Evolutionary conservation across 2,329 filamentous ascomycete genomes (phyloP), one percentile per base, ranked within the genome.

Genomic region (Fragosphaeria purpurea): DNA sequence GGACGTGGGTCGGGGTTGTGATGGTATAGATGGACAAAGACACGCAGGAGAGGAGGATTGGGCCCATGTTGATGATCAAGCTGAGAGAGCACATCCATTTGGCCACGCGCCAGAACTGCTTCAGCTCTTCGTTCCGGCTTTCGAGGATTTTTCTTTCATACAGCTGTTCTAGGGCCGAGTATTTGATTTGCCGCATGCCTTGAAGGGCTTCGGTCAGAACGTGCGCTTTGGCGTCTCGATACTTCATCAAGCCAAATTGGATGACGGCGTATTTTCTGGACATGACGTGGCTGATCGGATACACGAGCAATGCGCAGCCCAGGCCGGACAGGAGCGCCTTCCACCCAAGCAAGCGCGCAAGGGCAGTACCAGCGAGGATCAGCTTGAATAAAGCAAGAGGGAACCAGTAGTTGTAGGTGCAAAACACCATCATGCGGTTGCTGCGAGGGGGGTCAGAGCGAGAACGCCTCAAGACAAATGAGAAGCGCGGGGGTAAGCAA

Each of bases 101-200:
- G 30, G 59, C 58, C 2, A 61, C 59, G 33, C 55, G 62, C 62
- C 64, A 65, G 50, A 61, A 65, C 47, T 65, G 62, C n/a, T 51
- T 53, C 30, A 67, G 57, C 57, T 67, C 65, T 32, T 65, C 61
- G 45, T 65, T 61, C 33, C 65, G 60, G 42, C 59, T 62, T n/a
- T 61, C 54, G 35, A 65, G 43, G 12, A 67, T 66, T 53, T 63
- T 66, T 39, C 57, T 52, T 50, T 67, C 63, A 60, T 62, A 67
- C 35, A 64, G 57, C 34, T 61, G 55, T 48, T 67, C 65, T 9
- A 67, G 59, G 7, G 64, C 65, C 4, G 65, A 66, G 54, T 65
- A 67, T 47, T 64, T 63, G 61, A 67, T 67, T 54, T 67, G 65
- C 9, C 64, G 63, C 61, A 67, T 67, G 31, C 65, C 65, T 37